Evolutionary conservation across 1,139 yeast genomes (phyloP), one percentile per base, ranked within the genome.

Genomic region (Taphrina wiesneri): DNA sequence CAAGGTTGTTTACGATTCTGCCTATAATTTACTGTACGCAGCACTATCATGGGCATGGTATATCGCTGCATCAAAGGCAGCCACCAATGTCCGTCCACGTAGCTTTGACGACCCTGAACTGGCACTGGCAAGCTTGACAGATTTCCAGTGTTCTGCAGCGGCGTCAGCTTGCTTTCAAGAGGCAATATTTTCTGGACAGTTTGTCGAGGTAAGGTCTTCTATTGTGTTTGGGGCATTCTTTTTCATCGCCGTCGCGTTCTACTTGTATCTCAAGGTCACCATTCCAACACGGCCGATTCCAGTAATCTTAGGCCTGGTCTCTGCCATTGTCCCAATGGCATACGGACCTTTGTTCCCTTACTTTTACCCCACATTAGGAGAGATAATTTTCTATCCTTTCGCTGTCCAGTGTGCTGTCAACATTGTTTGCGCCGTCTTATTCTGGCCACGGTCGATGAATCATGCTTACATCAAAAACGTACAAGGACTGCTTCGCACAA

Each of bases 371-470:
- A 23, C 26, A 9, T 52, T 67, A 17, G 67, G 69, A 6, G 21
- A 52, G 23, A 30, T 43, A 17, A 47, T 67, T 32, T 46, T 59
- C 45, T 25, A 56, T 9, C 67, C 69, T 17, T 23, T 56, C 11
- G 65, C 57, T 5, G 32, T 59, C 5, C 67, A 67, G 32, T 43
- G 41, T 15, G 69, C 64, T n/a, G 47, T 67, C 23, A 63, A 49
- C 39, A 47, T 64, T 13, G 67, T 43, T 13, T 59, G 66, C 36
- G 30, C 67, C 15, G 23, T 67, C 19, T 9, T 64, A n/a, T 52
- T 67, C 34, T 60, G 60, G 57, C 69, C 69, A 13, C 59, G 65
- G 46, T 67, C 69, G 5, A 53, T 65, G 56, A 67, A 65, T 21
- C 56, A 53, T 57, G 60, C 56, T 5, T 60, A 63, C 39, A 52